These are phyloP conservation scores for Nakaseomyces delphensis DNA, from an alignment of 1,139 yeast species.

Conservation along the genomic window DNA sequence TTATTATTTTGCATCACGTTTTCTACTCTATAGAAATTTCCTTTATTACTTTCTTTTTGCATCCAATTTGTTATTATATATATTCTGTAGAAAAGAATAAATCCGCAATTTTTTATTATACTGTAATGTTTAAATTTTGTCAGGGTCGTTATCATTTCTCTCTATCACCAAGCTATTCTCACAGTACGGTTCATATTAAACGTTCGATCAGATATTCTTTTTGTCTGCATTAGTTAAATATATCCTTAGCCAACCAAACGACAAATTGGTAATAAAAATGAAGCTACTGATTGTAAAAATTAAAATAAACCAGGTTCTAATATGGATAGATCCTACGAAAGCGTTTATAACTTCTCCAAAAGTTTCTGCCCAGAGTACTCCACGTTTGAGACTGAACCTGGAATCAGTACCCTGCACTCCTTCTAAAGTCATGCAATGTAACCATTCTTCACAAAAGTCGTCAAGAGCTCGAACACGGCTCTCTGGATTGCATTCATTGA, in stretches of 20 bases:
- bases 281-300: conserved; percentile 28
- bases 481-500: conserved; percentile 50
- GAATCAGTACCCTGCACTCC: conserved; percentile 32
- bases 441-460: conserved; percentile 50
- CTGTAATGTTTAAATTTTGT: background rate
- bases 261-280: conserved; percentile 20
- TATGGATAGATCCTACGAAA: conserved; percentile 55
- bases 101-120: background rate
- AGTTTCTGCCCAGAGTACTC: conserved; percentile 53
- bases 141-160: no score
- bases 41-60: background rate
- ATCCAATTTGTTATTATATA: conserved; percentile 1
- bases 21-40: background rate
- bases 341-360: conserved; percentile 56
- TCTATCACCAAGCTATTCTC: no score
- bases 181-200: no score
- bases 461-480: conserved; percentile 53
- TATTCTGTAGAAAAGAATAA: conserved; percentile 1
- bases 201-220: background rate
- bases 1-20: background rate
- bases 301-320: conserved; percentile 44
- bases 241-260: background rate
- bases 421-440: conserved; percentile 52
- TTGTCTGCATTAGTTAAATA: background rate
- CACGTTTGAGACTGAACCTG: conserved; percentile 26